Base-by-base conservation (phyloP, 495 filamentous ascomycete genomes). In the Aspergillus homomorphus region DNA sequence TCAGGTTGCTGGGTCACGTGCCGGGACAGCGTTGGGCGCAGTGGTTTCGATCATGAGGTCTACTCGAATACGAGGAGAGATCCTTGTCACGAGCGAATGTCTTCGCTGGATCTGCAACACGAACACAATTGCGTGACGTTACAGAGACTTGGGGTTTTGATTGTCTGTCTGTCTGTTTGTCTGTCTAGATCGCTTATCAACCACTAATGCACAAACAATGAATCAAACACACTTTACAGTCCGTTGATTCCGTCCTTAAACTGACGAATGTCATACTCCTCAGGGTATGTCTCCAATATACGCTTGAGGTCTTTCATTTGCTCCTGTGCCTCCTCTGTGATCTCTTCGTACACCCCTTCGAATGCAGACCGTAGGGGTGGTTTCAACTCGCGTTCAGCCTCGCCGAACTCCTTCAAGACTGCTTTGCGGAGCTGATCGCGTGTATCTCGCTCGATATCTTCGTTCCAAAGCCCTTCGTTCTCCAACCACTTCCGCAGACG, bases 401-500 rank as follows among this genome's bases (percentile, higher is more conserved):
- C 83, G 1, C 84, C 80, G 73, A 98, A 97, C 5, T 92, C 92
- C 68, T 86, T 87, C 48, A 99, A 68, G 1, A 97, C 81, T 10
- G 89, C 87, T 64, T 88, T 86, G 28, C 89, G 77, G 33, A 90
- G 77, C 20, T 76, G 68, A 26, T 85, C 83, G 10, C 90, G 77
- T 1, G 87, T 81, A 53, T 91, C 86, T 57, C 87, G 85, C 70
- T 96, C 92, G 61, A 85, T 83, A 45, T 87, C 82, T 61, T 96
- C 92, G 66, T 92, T 85, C 92, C 92, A 97, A 18, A 87, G 60
- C 1, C 86, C 85, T 63, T 86, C 83, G 9, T 82, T 79, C 73
- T 98, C 91, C 66, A 98, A 82, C 82, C 89, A 98, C 76, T 98
- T 98, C 22, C 94, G 83, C 63, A 98, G 69, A 51, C 93, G 78